Base-by-base conservation (phyloP, 2,329 filamentous ascomycete genomes). In the Colletotrichum liriopes region DNA sequence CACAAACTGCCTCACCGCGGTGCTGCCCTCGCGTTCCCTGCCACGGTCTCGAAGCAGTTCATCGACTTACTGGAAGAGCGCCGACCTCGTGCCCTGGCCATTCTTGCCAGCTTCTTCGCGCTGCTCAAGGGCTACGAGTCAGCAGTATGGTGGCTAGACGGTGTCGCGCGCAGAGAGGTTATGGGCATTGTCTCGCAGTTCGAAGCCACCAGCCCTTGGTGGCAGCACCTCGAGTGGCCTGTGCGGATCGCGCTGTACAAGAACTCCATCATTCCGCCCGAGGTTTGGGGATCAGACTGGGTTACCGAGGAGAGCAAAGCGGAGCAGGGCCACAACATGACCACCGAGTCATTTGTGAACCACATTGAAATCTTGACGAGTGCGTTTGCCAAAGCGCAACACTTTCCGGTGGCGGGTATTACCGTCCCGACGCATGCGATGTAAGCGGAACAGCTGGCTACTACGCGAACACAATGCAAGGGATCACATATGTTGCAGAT, bases 101-200 rank as follows among this genome's bases (percentile, higher is more conserved):
- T 92, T 45, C 85, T 93, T 1, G 91, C 90, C 8, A 91, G 89
- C 78, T 93, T 92, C 79, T 92, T 92, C 76, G 91, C 90, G 37
- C 82, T 92, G 47, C 83, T 93, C 58, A 91, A 91, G 77, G 86
- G 86, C 43, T 84, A 92, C 73, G 88, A 92, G 72, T 80, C 84
- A 20, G 52, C 69, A 20, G 83, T 91, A 20, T 94, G 92, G 92
- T 94, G 92, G 92, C 82, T 93, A 37, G 86, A 90, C 26, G 91
- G 92, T 49, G 91, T 93, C 76, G 88, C 91, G 9, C 86, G 88
- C 20, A 87, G 90, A 67, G 90, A 94, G 76, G 89, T 94, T 20
- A 87, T 90, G 77, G 91, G 91, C 26, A 86, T 93, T 32, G 86
- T 90, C 26, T 86, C 86, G 45, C 80, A 90, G 45, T 91, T 91